phyloP scores from a whole-genome alignment of 495 filamentous ascomycete genomes.

The Polyplosphaeria fusca region DNA sequence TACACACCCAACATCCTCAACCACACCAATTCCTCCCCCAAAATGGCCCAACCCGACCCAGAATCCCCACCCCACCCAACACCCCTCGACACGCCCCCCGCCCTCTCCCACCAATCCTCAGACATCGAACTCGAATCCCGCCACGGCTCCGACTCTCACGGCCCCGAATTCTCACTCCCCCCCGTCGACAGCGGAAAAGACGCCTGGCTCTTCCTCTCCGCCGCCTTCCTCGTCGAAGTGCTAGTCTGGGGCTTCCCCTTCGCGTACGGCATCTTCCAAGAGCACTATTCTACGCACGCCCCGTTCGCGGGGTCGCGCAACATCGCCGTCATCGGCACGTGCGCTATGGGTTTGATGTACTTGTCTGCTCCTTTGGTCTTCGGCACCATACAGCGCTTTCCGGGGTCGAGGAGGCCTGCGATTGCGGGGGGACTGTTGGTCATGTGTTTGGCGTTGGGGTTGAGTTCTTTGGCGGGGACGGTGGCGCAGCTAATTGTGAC shows the following conservation, averaged over 20 bases:
- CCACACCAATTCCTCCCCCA: no score
- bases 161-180: slow-evolving; percentile 50
- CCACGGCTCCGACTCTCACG: background rate
- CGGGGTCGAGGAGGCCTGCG: slow-evolving; percentile 36
- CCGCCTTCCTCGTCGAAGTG: slow-evolving; percentile 60
- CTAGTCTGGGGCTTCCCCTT: slow-evolving; percentile 59
- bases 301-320: slow-evolving; percentile 42
- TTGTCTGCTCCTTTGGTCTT: slow-evolving; percentile 46
- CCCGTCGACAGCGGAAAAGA: slow-evolving; percentile 57
- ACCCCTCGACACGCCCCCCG: background rate
- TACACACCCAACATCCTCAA: no score
- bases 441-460: slow-evolving; percentile 32
- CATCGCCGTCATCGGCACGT: slow-evolving; percentile 52
- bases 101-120: background rate
- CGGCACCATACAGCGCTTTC: slow-evolving; percentile 33
- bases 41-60: no score
- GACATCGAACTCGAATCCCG: background rate
- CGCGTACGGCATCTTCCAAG: slow-evolving; percentile 50
- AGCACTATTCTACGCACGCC: slow-evolving; percentile 51
- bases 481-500: slow-evolving; percentile 50
- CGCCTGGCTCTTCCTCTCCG: slow-evolving; percentile 63
- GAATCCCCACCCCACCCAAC: background rate
- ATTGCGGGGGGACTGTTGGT: slow-evolving; percentile 42
- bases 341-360: slow-evolving; percentile 47
- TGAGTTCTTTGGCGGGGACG: slow-evolving; percentile 46